Evolutionary conservation across 2,329 filamentous ascomycete species (phyloP).

Genomic region (Metarhizium guizhouense): DNA sequence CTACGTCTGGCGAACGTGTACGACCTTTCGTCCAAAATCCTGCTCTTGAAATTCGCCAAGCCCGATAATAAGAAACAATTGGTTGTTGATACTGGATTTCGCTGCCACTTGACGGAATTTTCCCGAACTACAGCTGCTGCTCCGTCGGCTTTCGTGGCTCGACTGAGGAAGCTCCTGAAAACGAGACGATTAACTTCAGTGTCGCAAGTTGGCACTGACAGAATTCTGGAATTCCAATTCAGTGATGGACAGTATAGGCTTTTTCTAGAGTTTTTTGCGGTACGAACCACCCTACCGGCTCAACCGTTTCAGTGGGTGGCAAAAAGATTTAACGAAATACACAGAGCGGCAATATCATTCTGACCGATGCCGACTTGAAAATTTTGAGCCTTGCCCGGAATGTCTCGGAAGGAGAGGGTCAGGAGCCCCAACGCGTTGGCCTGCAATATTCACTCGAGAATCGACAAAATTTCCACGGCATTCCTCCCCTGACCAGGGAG

Average conservation of each 20-base stretch:
- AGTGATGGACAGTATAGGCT: constrained; percentile 83
- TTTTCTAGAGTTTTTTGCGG: constrained; percentile 90
- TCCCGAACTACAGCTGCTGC: constrained; percentile 75
- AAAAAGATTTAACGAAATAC: not conserved
- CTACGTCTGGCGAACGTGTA: constrained; percentile 90
- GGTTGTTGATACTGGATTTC: constrained; percentile 89
- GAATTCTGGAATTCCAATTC: constrained; percentile 86
- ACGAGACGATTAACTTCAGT: constrained; percentile 76
- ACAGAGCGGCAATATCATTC: constrained; percentile 77
- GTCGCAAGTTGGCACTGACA: constrained; percentile 81
- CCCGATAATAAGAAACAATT: constrained; percentile 83
- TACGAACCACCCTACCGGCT: constrained; percentile 12
- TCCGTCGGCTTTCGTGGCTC: constrained; percentile 77
- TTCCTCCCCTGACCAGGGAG: constrained; percentile 66
- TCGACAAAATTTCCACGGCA: constrained; percentile 72
- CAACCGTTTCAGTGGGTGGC: not conserved
- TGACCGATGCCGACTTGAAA: constrained; percentile 77
- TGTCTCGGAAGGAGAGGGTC: constrained; percentile 72
- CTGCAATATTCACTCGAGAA: constrained; percentile 71
- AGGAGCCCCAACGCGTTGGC: constrained; percentile 73
- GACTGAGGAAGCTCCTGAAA: constrained; percentile 80
- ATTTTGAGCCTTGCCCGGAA: constrained; percentile 74
- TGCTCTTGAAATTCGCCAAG: constrained; percentile 90
- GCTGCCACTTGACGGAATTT: constrained; percentile 89
- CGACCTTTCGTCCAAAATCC: constrained; percentile 90